Evolutionary conservation across 2,329 filamentous ascomycete genomes (phyloP).

Genomic region (Fusarium guadeloupense): DNA sequence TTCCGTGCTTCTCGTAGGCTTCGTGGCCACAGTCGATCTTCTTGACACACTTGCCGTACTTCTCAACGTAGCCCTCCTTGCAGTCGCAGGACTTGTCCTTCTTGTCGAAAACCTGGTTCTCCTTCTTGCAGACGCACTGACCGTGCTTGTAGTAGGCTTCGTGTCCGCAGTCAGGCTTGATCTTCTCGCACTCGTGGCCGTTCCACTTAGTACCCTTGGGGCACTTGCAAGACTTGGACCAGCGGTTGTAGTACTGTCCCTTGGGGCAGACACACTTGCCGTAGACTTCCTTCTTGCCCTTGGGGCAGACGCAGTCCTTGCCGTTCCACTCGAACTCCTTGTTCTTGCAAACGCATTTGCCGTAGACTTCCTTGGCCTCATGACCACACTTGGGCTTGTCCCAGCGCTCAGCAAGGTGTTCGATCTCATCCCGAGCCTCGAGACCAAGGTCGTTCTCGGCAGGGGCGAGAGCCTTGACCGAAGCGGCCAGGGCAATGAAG

Average conservation of each 20-base stretch:
- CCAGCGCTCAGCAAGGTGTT: conserved; percentile 11
- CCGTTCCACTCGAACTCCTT: background rate
- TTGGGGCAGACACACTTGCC: conserved; percentile 30
- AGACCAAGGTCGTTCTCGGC: conserved; percentile 28
- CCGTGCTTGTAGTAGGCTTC: conserved; percentile 32
- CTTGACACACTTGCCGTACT: conserved; percentile 20
- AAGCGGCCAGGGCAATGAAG: conserved; percentile 27
- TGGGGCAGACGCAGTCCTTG: conserved; percentile 11
- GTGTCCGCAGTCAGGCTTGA: conserved; percentile 21
- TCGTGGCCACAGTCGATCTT: too few species aligned
- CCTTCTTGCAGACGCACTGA: conserved; percentile 36
- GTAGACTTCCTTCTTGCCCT: background rate
- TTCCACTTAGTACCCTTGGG: conserved; percentile 33
- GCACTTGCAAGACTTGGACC: conserved; percentile 27
- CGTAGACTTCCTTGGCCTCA: conserved; percentile 19
- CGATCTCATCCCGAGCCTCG: conserved; percentile 24
- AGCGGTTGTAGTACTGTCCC: conserved; percentile 8
- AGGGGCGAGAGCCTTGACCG: conserved; percentile 35
- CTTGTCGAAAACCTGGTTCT: conserved; percentile 26
- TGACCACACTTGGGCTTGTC: conserved; percentile 11
- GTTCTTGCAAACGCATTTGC: conserved; percentile 14
- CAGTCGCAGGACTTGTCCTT: conserved; percentile 27
- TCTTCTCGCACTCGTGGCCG: conserved; percentile 20
- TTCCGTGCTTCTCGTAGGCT: too few species aligned
- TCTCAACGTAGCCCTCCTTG: conserved; percentile 21